A percentile compares a stretch with the other conserved stretches of the same genome.
Evolutionary conservation across 2,329 filamentous ascomycete species (phyloP).

Genomic region (Trichophyton mentagrophytes): DNA sequence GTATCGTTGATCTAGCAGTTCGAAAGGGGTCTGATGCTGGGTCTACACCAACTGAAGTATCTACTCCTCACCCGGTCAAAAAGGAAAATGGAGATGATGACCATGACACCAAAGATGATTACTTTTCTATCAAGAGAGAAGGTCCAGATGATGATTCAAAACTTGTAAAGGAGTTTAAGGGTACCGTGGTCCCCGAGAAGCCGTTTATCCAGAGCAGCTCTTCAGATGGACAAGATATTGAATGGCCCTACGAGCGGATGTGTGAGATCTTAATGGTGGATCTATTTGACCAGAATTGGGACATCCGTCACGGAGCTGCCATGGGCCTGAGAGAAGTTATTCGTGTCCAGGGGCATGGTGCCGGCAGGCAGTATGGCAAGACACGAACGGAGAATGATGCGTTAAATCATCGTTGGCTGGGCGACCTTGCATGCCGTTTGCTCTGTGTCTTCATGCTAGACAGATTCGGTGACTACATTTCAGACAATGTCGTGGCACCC

Average conservation of each 20-base stretch:
- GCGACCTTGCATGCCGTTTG: constrained; percentile 87
- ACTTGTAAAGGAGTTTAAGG: constrained; percentile 91
- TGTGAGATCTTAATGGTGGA: constrained; percentile 91
- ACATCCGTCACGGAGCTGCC: constrained; percentile 87
- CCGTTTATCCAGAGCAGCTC: constrained; percentile 65
- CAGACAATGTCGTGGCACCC: constrained; percentile 89
- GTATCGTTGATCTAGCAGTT: constrained; percentile 75
- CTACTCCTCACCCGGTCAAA: constrained; percentile 46
- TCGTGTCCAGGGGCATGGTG: constrained; percentile 78
- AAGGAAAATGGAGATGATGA: constrained; percentile 45
- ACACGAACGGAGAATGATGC: constrained; percentile 60
- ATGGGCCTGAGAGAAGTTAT: constrained; percentile 89
- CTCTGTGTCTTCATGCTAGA: constrained; percentile 96
- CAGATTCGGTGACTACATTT: constrained; percentile 93
- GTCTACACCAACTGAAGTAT: constrained; percentile 29
- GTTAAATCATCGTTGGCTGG: constrained; percentile 74
- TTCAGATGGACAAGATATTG: constrained; percentile 59
- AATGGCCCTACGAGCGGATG: constrained; percentile 90
- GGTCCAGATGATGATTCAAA: constrained; percentile 81
- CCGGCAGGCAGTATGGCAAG: constrained; percentile 63
- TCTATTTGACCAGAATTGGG: constrained; percentile 87
- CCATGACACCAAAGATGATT: constrained; percentile 59
- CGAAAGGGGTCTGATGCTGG: constrained; percentile 51
- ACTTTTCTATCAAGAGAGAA: constrained; percentile 74
- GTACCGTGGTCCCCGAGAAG: constrained; percentile 65